Conservation (phyloP, 1,284 basidiomycete species). For the Naganishia liquefaciens region DNA sequence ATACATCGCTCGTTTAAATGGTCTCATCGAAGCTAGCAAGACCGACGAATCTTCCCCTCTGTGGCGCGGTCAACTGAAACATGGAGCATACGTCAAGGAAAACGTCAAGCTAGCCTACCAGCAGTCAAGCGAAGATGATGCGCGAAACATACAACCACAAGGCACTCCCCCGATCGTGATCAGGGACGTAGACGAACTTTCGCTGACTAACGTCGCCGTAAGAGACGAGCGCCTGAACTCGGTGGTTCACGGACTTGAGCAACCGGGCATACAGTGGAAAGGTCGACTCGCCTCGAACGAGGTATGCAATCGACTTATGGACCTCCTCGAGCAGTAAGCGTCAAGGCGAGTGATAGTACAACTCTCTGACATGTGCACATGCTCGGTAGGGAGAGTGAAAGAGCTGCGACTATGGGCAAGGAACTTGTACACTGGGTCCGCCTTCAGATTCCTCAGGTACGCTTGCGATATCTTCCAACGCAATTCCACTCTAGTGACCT, state of each 20-base stretch:
- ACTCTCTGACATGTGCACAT: not conserved
- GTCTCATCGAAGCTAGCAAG: not conserved
- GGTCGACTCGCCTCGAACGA: conserved; percentile 13
- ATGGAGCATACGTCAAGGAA: conserved; percentile 6
- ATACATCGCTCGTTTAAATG: conserved; percentile 2
- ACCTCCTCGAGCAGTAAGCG: conserved; percentile 14
- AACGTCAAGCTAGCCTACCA: conserved; percentile 11
- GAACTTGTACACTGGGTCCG: conserved; percentile 19
- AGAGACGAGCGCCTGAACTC: not conserved
- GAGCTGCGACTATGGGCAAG: not conserved
- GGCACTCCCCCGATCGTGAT: conserved; percentile 7
- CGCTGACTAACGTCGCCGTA: too few relatives aligned
- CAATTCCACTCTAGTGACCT: not conserved
- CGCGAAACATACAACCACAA: not conserved
- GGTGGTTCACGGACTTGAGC: not conserved
- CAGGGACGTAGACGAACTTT: conserved; percentile 1
- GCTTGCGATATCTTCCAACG: too few relatives aligned
- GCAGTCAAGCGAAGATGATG: too few relatives aligned
- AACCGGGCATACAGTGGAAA: conserved; percentile 8
- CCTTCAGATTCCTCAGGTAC: too few relatives aligned
- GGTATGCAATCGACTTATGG: conserved; percentile 4
- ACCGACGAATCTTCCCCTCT: conserved; percentile 9
- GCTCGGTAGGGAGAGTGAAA: conserved; percentile 9
- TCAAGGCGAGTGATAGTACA: not conserved
- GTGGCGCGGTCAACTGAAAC: conserved; percentile 20